These are phyloP conservation scores for Acacia crassicarpa DNA, from an alignment of 306 rosid species.

Conservation along the genomic window DNA sequence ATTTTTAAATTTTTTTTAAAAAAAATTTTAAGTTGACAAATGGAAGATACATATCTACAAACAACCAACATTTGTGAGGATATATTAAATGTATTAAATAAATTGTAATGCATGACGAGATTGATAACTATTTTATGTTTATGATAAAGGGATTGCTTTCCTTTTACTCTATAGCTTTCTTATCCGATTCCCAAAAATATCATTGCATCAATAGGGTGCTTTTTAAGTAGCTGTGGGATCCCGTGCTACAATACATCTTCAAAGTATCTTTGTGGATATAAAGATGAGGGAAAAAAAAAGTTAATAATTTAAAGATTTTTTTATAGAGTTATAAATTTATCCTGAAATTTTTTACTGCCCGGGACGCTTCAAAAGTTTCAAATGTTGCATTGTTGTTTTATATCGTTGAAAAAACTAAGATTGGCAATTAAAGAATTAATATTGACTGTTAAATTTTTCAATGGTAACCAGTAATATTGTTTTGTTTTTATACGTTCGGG, in stretches of 20 bases:
- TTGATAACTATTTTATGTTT: not conserved
- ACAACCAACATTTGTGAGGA: not conserved
- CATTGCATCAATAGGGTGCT: not conserved
- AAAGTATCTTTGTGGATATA: not conserved
- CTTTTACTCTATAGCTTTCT: not conserved
- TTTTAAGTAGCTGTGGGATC: not conserved
- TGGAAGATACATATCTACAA: not conserved
- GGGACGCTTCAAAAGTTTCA: rapidly evolving
- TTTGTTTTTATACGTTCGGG: rapidly evolving
- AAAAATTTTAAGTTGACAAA: not conserved
- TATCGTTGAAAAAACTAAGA: too few relatives aligned
- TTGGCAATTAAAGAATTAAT: too few relatives aligned
- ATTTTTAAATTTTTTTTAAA: not conserved
- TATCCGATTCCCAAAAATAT: not conserved
- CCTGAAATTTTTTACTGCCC: rapidly evolving
- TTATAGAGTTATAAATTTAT: too few relatives aligned
- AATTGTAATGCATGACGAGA: not conserved
- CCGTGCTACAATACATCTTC: not conserved
- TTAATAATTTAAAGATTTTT: too few relatives aligned
- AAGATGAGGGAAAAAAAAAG: not conserved
- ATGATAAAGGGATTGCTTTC: not conserved
- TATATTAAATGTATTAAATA: not conserved
- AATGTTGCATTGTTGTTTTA: rapidly evolving
- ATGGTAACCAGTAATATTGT: rapidly evolving
- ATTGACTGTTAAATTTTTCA: too few relatives aligned